These are phyloP conservation scores for Angomonas deanei DNA, from an alignment of 208 protist genomes.

Conservation along the genomic window DNA sequence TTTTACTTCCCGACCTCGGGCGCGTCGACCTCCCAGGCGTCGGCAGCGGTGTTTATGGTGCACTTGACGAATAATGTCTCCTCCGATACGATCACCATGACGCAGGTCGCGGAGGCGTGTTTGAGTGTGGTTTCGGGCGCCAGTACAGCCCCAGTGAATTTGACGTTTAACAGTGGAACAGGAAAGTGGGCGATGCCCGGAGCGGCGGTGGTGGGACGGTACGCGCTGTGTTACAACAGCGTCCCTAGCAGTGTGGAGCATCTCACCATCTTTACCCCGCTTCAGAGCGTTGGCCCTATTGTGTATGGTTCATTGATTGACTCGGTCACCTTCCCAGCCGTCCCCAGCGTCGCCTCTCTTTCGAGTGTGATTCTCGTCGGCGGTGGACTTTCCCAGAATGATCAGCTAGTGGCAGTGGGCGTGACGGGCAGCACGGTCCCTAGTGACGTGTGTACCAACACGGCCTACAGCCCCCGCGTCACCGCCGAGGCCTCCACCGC, in stretches of 20 bases:
- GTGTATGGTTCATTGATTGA: constrained; percentile 45
- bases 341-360: constrained; percentile 15
- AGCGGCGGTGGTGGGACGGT: constrained; percentile 17
- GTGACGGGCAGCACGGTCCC: constrained; percentile 29
- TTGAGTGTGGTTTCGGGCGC: constrained; percentile 11
- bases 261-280: constrained; percentile 48
- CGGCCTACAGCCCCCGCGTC: constrained; percentile 48
- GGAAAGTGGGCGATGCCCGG: constrained; percentile 18
- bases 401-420: constrained; percentile 55
- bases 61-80: constrained; percentile 10
- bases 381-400: constrained; percentile 54
- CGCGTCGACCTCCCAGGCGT: constrained; percentile 1
- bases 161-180: constrained; percentile 22
- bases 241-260: background rate
- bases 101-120: constrained; percentile 37
- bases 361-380: constrained; percentile 44
- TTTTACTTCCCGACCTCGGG: constrained; percentile 18
- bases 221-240: constrained; percentile 65
- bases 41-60: constrained; percentile 33
- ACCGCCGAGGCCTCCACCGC: constrained; percentile 8
- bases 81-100: constrained; percentile 27
- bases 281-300: constrained; percentile 36
- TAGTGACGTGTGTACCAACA: constrained; percentile 71
- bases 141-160: background rate
- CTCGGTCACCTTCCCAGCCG: constrained; percentile 21